phyloP scores from a whole-genome alignment of 495 filamentous ascomycete species.

The Aspergillus ostianus region DNA sequence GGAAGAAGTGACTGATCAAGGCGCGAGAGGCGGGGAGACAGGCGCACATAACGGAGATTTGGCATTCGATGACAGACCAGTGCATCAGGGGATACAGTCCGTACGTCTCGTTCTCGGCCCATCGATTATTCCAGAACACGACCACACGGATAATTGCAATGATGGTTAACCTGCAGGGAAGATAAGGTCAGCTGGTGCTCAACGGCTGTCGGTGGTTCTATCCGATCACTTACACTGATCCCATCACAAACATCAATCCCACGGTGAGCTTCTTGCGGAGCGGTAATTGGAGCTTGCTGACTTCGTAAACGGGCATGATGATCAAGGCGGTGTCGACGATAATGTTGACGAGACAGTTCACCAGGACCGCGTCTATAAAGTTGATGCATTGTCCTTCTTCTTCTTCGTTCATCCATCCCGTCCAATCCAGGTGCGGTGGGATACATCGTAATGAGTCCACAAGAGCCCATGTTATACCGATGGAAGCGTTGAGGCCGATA shows the following conservation, averaged over 20 bases:
- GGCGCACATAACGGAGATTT: conserved; percentile 32
- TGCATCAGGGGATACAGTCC: conserved; percentile 16
- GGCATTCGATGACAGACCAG: conserved; percentile 33
- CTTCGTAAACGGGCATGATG: conserved; percentile 32
- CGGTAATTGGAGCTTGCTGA: conserved; percentile 30
- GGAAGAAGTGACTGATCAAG: conserved; percentile 22
- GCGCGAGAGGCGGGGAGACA: conserved; percentile 27
- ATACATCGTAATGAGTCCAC: conserved; percentile 34
- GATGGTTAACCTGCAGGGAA: conserved; percentile 19
- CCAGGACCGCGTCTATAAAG: conserved; percentile 27
- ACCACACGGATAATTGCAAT: conserved; percentile 31
- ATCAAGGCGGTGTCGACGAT: conserved; percentile 30
- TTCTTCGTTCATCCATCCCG: conserved; percentile 23
- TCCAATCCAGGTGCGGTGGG: conserved; percentile 36
- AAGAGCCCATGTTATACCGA: conserved; percentile 31
- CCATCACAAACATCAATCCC: conserved; percentile 32
- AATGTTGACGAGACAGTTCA: conserved; percentile 32
- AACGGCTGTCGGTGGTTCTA: not conserved
- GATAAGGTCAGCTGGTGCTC: not conserved
- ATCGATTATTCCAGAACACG: conserved; percentile 30
- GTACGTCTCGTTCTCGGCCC: conserved; percentile 25
- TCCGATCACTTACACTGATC: conserved; percentile 24
- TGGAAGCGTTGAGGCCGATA: conserved; percentile 32
- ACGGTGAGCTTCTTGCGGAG: conserved; percentile 32
- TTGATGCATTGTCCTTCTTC: conserved; percentile 24